Evolutionary conservation across 2,329 filamentous ascomycete genomes (phyloP).

Genomic region (Calonectria pteridis): DNA sequence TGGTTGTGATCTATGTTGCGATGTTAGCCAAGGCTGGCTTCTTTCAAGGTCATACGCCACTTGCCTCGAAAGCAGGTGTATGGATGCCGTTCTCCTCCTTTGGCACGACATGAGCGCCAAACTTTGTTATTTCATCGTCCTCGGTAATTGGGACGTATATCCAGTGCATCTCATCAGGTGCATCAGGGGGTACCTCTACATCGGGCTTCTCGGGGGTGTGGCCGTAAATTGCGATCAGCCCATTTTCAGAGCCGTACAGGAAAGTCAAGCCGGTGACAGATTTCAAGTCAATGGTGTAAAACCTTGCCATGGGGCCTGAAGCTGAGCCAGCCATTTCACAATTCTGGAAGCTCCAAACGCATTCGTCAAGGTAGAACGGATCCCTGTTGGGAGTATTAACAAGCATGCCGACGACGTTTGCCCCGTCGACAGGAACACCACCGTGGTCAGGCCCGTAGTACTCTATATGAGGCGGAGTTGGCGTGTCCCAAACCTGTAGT

Average conservation of each 20-base stretch:
- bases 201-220: not conserved
- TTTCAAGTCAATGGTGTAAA: not conserved
- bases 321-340: not conserved
- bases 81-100: not conserved
- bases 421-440: not conserved
- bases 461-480: slow-evolving; percentile 6
- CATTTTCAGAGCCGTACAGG: not conserved
- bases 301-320: not conserved
- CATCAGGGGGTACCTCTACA: not conserved
- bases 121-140: not conserved
- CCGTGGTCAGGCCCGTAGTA: not conserved
- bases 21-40: not conserved
- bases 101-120: not conserved
- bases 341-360: not conserved
- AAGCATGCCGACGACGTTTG: not conserved
- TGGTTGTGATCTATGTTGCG: not conserved
- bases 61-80: not conserved
- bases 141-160: not conserved
- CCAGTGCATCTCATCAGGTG: not conserved
- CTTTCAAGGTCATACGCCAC: not conserved
- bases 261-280: not conserved
- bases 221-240: not conserved
- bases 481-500: slow-evolving; percentile 16
- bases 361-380: not conserved
- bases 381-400: not conserved